Base-by-base conservation (phyloP, 2,329 filamentous ascomycete genomes). In the Macroventuria anomochaeta region DNA sequence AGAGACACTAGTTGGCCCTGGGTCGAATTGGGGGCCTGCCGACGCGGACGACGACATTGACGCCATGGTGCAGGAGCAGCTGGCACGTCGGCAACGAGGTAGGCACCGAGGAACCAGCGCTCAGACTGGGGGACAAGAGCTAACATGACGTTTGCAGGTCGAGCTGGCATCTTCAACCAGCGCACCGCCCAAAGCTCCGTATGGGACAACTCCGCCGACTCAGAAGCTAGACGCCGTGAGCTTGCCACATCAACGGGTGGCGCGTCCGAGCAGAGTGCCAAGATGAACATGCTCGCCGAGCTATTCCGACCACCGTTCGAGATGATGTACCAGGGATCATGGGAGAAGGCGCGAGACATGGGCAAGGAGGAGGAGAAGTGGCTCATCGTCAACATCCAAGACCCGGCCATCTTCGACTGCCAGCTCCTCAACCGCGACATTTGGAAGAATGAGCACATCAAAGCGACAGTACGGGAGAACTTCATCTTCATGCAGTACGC, bases 401-500 rank as follows among this genome's bases (percentile, higher is more conserved):
- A 99, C 71, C 86, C 90, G 61, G 90, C 90, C 29, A 88, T 96
- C 67, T 99, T 99, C 74, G 90, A 95, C 74, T 99, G 95, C 74
- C 95, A 99, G 73, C 84, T 90, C 2, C 80, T 99, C 15, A 99
- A 99, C 71, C 85, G 95, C 37, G 95, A 99, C 72, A 86, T 97
- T 47, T 99, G 95, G 95, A 97, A 97, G 76, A 89, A 97, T 64
- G 75, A 84, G 15, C 83, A 87, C 2, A 86, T 99, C 52, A 85
- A 84, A 65, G 86, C 90, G n/a, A 85, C 96, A 1, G 82, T 99
- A 25, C 85, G 85, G 65, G 93, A 97, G 71, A 93, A 96, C 76
- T 99, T 99, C 72, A 84, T 99, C 63, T 99, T 99, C 75, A 79
- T 99, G 65, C 95, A 99, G 70, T 97, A 95, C 77, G 86, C 88